Evolutionary conservation across 1,139 yeast genomes (phyloP).

Genomic region (Geotrichum cucujoidarum): DNA sequence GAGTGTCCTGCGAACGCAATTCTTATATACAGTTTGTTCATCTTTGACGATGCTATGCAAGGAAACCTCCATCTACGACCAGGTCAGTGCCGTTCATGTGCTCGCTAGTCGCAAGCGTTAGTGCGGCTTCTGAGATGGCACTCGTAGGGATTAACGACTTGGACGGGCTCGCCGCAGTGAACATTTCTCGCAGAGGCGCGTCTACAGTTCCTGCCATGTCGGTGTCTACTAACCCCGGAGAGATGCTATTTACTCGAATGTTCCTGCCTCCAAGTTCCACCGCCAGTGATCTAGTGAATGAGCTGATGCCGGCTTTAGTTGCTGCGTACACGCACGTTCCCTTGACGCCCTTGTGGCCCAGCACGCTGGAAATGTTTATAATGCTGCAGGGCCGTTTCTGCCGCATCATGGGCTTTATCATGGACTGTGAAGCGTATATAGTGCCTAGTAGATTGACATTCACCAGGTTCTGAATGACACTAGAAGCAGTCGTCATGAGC

Average conservation of each 20-base stretch:
- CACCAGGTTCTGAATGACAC: slow-evolving; percentile 47
- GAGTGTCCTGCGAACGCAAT: too few species aligned
- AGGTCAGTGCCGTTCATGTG: slow-evolving; percentile 35
- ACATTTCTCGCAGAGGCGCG: slow-evolving; percentile 20
- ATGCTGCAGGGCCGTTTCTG: slow-evolving; percentile 38
- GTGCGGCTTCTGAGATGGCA: slow-evolving; percentile 38
- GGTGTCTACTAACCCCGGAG: slow-evolving; percentile 78
- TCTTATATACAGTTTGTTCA: too few species aligned
- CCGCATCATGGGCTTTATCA: slow-evolving; percentile 48
- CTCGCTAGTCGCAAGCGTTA: slow-evolving; percentile 28
- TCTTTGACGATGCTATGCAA: too few species aligned
- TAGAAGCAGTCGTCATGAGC: slow-evolving; percentile 43
- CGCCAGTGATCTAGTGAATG: slow-evolving; percentile 61
- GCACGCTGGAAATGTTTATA: slow-evolving; percentile 68
- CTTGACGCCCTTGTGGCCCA: slow-evolving; percentile 46
- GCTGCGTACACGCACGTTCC: slow-evolving; percentile 81
- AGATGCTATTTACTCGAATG: slow-evolving; percentile 57
- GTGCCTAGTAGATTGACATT: slow-evolving; percentile 63
- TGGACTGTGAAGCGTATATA: slow-evolving; percentile 51
- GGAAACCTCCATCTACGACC: slow-evolving; percentile 35
- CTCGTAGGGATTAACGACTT: slow-evolving; percentile 30
- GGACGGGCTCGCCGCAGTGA: slow-evolving; percentile 25
- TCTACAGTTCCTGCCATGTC: slow-evolving; percentile 47
- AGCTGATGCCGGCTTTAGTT: slow-evolving; percentile 66
- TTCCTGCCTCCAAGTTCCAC: slow-evolving; percentile 50